Conservation (phyloP, 2,329 filamentous ascomycete genomes). For the Penicillium sp. region DNA sequence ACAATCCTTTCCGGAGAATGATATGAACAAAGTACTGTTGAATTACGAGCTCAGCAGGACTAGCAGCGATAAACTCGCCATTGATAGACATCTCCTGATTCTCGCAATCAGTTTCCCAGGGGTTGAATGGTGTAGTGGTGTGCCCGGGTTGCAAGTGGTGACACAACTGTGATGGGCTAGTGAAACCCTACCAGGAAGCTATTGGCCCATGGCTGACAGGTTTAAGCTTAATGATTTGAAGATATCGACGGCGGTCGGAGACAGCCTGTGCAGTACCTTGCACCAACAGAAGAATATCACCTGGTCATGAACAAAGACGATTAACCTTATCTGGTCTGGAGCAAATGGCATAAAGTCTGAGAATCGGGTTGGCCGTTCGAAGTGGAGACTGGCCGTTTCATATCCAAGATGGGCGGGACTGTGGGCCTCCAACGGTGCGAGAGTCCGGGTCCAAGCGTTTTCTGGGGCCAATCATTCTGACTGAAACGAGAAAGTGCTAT, state of each 20-base stretch:
- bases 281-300: not conserved
- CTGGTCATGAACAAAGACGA: not conserved
- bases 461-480: not conserved
- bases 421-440: not conserved
- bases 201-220: no score
- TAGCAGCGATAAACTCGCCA: no score
- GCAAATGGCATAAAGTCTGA: not conserved
- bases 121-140: not conserved
- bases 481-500: not conserved
- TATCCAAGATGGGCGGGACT: not conserved
- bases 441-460: conserved; percentile 1
- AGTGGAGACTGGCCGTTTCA: conserved; percentile 4
- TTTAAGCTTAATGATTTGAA: not conserved
- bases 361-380: not conserved
- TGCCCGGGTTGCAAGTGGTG: not conserved
- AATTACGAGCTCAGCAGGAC: not conserved
- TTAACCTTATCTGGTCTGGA: not conserved
- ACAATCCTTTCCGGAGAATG: not conserved
- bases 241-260: not conserved
- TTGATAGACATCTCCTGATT: not conserved
- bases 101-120: not conserved
- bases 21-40: not conserved
- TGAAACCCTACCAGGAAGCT: not conserved
- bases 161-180: not conserved
- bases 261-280: not conserved